These are phyloP conservation scores for Lentinula sp. DNA, from an alignment of 768 basidiomycete genomes.

Conservation along the genomic window DNA sequence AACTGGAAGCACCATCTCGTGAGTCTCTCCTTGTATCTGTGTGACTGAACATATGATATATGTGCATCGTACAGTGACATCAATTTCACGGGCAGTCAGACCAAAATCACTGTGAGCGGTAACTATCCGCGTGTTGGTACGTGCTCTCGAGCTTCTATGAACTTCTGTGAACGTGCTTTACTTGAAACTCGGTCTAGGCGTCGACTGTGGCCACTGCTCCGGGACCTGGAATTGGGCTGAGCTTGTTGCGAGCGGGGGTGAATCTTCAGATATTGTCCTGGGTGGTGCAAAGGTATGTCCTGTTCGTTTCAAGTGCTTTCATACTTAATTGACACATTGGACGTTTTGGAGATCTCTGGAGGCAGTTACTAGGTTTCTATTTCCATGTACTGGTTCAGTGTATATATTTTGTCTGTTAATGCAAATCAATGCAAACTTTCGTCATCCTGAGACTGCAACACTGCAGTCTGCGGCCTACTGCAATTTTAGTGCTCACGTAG, in stretches of 20 bases:
- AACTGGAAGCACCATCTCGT: conserved; percentile 31
- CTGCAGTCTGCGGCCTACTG: too few species aligned
- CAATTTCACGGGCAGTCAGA: background rate
- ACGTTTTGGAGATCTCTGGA: background rate
- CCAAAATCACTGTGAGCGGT: background rate
- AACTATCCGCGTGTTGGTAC: background rate
- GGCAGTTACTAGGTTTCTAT: background rate
- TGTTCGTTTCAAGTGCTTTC: background rate
- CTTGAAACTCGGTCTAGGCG: background rate
- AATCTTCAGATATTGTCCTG: background rate
- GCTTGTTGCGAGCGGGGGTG: background rate
- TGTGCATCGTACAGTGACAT: background rate
- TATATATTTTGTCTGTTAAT: too few species aligned
- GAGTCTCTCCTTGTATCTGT: background rate
- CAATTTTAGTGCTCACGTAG: too few species aligned
- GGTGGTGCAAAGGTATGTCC: background rate
- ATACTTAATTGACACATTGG: background rate
- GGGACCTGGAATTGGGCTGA: conserved; percentile 1
- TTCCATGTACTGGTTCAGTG: too few species aligned
- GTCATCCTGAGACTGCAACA: too few species aligned
- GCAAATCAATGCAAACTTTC: too few species aligned
- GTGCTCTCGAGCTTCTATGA: background rate
- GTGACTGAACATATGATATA: background rate
- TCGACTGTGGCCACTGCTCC: conserved; percentile 4
- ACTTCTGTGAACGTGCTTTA: background rate